phyloP scores from a whole-genome alignment of 352 stramenopile species.

The Peronospora farinosa region DNA sequence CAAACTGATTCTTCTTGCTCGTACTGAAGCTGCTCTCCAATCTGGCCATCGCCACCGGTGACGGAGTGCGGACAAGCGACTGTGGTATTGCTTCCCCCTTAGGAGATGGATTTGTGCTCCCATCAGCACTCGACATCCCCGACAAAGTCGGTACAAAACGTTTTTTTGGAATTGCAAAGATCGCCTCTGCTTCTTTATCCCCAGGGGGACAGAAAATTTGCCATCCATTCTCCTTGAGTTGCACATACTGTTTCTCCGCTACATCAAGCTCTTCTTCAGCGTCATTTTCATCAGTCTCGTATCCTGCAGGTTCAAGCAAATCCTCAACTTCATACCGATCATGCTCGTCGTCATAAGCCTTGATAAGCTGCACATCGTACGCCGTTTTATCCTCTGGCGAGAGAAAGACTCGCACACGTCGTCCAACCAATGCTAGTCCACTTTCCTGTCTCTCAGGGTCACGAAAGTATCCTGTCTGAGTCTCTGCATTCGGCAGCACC shows the following conservation, averaged over 20 bases:
- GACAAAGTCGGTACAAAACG: conserved; percentile 18
- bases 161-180: conserved; percentile 82
- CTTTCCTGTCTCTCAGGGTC: conserved; percentile 56
- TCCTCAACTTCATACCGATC: conserved; percentile 54
- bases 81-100: conserved; percentile 24
- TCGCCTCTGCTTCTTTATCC: conserved; percentile 43
- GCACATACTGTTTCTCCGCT: conserved; percentile 31
- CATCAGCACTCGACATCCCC: conserved; percentile 18
- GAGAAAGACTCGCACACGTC: conserved; percentile 57
- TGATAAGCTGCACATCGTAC: conserved; percentile 51
- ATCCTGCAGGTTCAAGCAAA: conserved; percentile 24
- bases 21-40: conserved; percentile 19
- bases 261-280: conserved; percentile 34
- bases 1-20: conserved; percentile 23
- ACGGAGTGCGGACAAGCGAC: conserved; percentile 16
- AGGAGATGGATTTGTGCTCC: conserved; percentile 34
- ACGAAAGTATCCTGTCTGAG: conserved; percentile 48
- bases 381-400: conserved; percentile 49
- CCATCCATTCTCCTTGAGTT: conserved; percentile 44
- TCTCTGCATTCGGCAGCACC: conserved; percentile 29
- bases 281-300: conserved; percentile 31
- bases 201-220: conserved; percentile 66
- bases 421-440: conserved; percentile 40
- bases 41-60: conserved; percentile 9
- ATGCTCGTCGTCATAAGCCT: conserved; percentile 35